These are phyloP conservation scores for Cardiospermum halicacabum DNA, from an alignment of 345 rosid species.

Conservation along the genomic window DNA sequence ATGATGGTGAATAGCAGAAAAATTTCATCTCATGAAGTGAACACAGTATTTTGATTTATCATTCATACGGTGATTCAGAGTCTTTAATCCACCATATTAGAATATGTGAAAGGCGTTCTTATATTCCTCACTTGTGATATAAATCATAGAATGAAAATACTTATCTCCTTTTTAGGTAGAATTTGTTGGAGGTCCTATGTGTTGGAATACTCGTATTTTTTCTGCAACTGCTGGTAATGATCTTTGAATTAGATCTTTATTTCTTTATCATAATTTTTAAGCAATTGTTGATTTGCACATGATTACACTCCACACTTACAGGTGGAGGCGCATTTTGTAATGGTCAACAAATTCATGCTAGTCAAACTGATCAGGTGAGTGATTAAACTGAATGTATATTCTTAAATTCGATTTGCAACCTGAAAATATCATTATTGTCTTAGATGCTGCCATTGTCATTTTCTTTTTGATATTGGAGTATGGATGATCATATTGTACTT, in stretches of 20 bases:
- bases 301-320: conserved; percentile 22
- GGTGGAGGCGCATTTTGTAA: conserved; percentile 98
- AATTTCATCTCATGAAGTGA: neutral
- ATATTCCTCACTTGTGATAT: neutral
- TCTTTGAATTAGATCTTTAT: neutral
- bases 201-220: conserved; percentile 84
- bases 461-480: neutral
- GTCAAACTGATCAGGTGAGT: conserved; percentile 70
- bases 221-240: conserved; percentile 81
- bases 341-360: conserved; percentile 67
- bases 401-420: neutral
- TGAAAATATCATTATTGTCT: neutral
- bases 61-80: neutral
- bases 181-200: conserved; percentile 95
- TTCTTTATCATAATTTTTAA: neutral
- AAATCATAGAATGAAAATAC: conserved; percentile 9
- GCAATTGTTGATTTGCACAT: conserved; percentile 10
- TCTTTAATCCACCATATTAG: neutral
- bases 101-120: neutral
- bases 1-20: neutral
- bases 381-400: neutral
- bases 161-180: conserved; percentile 55
- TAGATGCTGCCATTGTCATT: neutral
- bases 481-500: neutral
- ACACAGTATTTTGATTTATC: neutral